phyloP scores from a whole-genome alignment of 257 asterid genomes.

The Datura wrightii region DNA sequence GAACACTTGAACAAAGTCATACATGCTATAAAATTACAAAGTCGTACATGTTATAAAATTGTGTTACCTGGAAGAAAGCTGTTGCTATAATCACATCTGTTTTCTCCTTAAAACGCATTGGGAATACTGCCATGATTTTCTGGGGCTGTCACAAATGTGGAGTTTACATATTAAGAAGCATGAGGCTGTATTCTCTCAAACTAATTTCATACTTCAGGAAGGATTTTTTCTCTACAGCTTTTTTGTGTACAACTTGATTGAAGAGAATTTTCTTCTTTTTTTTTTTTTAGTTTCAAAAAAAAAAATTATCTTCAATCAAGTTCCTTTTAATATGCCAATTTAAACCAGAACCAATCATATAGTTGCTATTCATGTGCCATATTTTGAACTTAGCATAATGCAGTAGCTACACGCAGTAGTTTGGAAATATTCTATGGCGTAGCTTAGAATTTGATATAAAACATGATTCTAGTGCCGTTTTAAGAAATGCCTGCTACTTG shows the following conservation, averaged over 20 bases:
- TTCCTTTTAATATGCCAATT: neutral
- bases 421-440: neutral
- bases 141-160: conserved; percentile 54
- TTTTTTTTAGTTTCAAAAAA: too few species aligned
- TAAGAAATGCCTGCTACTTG: neutral
- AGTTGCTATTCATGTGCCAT: neutral
- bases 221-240: neutral
- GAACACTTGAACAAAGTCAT: neutral
- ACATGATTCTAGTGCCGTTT: neutral
- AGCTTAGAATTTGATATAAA: neutral
- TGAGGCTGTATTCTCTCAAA: conserved; percentile 5
- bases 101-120: conserved; percentile 83
- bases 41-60: neutral
- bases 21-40: neutral
- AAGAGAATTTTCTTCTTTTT: too few species aligned
- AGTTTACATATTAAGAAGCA: conserved; percentile 29
- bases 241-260: too few species aligned
- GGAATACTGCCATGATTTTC: conserved; percentile 74
- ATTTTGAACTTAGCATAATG: neutral
- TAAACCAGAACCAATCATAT: neutral
- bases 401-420: neutral
- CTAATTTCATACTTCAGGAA: neutral
- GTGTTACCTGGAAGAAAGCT: conserved; percentile 77
- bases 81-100: conserved; percentile 79
- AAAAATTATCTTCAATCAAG: neutral